phyloP scores from a whole-genome alignment of 192 early-diverging fungal species.

The Coemansia sp. region DNA sequence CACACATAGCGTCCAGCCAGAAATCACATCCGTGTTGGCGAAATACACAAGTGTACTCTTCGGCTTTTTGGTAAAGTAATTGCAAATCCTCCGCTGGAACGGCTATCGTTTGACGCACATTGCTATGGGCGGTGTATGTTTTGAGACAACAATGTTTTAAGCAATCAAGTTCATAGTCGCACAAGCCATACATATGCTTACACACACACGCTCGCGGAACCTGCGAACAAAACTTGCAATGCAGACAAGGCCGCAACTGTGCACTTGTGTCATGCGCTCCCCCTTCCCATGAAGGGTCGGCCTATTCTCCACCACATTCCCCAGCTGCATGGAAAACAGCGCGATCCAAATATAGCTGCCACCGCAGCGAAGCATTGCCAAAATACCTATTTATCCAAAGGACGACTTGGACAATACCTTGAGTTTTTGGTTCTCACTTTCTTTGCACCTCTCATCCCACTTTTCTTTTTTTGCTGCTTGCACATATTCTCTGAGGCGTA shows the following conservation, averaged over 20 bases:
- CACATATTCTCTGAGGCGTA: background rate
- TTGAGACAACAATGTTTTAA: background rate
- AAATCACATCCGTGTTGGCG: background rate
- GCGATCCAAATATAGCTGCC: background rate
- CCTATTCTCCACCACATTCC: background rate
- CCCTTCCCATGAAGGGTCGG: background rate
- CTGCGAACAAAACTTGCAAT: background rate
- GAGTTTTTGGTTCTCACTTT: background rate
- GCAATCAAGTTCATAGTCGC: background rate
- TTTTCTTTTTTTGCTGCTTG: background rate
- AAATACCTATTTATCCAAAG: background rate
- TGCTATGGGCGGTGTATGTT: background rate
- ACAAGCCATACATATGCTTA: background rate
- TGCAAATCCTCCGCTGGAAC: background rate
- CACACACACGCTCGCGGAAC: background rate
- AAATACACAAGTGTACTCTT: background rate
- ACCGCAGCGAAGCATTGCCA: background rate
- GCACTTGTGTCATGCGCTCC: background rate
- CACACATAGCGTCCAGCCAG: background rate
- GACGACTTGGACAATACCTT: background rate
- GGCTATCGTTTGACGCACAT: background rate
- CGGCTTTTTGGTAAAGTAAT: background rate
- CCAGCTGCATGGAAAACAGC: background rate
- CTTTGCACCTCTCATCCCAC: background rate
- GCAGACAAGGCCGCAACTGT: background rate